Evolutionary conservation across 306 rosid genomes (phyloP), one percentile per base, ranked within the genome.

Genomic region (Fragaria nilgerrensis): DNA sequence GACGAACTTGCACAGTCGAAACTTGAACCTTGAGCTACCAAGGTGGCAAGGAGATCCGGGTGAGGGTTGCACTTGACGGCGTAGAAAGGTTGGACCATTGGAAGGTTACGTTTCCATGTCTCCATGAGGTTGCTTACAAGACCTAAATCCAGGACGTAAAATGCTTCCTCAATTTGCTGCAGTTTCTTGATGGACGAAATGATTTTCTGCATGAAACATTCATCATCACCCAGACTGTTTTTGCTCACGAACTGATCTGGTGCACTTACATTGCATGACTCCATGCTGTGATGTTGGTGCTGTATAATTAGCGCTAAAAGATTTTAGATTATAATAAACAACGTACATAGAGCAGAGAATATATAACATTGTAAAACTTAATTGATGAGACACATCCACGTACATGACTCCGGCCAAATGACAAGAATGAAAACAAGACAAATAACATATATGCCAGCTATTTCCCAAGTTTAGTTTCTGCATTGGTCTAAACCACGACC

Each of bases 1-100:
- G 86, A 86, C 59, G 48, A 67, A 32, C 90, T 87, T 1, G 89
- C 91, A 20, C 94, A 89, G 78, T 89, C 91, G 49, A 87, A 89
- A 29, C 72, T 77, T 0, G 90, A 77, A 6, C 91, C 91, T 1
- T 86, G 81, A 11, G 89, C 84, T 0, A 88, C 90, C 76, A 89
- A 53, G 48, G 84, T 56, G 11, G 79, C 87, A 2, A 89, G 64
- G 23, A 87, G 41, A 27, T 79, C 63, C 17, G 77, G 70, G 58
- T 87, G 56, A 1, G 91, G 87, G 62, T 87, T 84, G 77, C 94
- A 87, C 77, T 87, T 87, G 29, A 87, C 91, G 27, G 94, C 90
- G 36, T 87, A 89, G 75, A 66, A 89, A 3, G 90, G 91, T 12
- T 70, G 82, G 32, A 82, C 73, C 23, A 53, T 47, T 6, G 93